Percentiles rank a stretch among this genome's conserved stretches.
Evolutionary conservation across 345 rosid species (phyloP).

Genomic region (Fremontodendron californicum): DNA sequence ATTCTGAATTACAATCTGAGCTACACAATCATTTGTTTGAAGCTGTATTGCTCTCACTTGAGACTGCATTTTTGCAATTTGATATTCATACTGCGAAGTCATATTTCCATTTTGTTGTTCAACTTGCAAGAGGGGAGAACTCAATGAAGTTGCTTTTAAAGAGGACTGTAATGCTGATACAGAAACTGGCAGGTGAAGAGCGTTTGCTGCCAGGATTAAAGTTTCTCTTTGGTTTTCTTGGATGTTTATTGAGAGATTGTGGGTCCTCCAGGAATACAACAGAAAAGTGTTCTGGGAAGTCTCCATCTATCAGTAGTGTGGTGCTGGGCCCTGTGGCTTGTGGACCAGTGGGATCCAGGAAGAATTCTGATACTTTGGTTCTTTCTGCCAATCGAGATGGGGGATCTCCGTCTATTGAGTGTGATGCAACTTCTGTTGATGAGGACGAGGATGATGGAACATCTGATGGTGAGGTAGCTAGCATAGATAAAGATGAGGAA

Average conservation of each 20-base stretch:
- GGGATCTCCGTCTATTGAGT: conserved; percentile 62
- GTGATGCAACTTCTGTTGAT: conserved; percentile 93
- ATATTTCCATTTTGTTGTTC: conserved; percentile 73
- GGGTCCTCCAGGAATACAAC: conserved; percentile 43
- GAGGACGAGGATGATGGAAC: conserved; percentile 99
- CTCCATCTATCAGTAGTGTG: conserved; percentile 40
- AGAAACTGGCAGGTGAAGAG: conserved; percentile 67
- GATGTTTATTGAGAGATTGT: conserved; percentile 59
- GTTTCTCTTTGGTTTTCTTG: conserved; percentile 80
- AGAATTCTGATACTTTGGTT: conserved; percentile 63
- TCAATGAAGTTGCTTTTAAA: conserved; percentile 62
- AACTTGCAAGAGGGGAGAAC: conserved; percentile 66
- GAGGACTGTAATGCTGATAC: conserved; percentile 65
- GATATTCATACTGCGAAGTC: conserved; percentile 74
- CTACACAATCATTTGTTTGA: conserved; percentile 75
- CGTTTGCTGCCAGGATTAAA: conserved; percentile 71
- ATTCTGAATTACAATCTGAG: conserved; percentile 44
- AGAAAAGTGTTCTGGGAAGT: conserved; percentile 48
- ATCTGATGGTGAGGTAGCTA: conserved; percentile 97
- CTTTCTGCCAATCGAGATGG: conserved; percentile 73
- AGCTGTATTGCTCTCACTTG: conserved; percentile 72
- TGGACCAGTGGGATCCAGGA: conserved; percentile 59
- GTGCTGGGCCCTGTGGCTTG: conserved; percentile 44
- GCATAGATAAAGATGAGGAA: conserved; percentile 96
- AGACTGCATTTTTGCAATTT: conserved; percentile 70